Conservation (phyloP, 2,329 filamentous ascomycete species). For the Fusarium dlaminii region DNA sequence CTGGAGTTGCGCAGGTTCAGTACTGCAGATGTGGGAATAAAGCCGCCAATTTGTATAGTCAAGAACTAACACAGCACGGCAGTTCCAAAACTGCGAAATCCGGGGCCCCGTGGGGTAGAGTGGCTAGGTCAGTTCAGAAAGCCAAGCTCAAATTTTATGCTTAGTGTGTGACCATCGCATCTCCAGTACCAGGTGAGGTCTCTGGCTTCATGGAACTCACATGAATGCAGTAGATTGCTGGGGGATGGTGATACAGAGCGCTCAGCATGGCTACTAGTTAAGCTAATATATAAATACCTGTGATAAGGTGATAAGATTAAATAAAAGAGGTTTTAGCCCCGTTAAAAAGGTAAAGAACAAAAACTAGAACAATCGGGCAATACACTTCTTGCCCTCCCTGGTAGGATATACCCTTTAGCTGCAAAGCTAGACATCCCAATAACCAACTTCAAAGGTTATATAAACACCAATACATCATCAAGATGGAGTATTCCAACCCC, state of each 20-base stretch:
- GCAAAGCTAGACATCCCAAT: too few species aligned
- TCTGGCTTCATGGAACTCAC: neutral
- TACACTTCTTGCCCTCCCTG: too few species aligned
- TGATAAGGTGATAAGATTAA: too few species aligned
- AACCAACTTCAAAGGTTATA: too few species aligned
- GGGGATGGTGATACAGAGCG: too few species aligned
- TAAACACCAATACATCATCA: too few species aligned
- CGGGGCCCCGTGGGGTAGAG: conserved; percentile 14
- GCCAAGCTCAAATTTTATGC: neutral
- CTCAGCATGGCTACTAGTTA: too few species aligned
- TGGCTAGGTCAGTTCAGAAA: neutral
- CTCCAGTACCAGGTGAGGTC: neutral
- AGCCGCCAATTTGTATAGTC: neutral
- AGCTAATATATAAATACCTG: too few species aligned
- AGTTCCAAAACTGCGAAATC: conserved; percentile 33
- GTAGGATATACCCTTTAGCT: too few species aligned
- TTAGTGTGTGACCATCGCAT: neutral
- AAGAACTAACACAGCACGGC: neutral
- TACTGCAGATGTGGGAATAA: neutral
- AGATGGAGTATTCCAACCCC: neutral
- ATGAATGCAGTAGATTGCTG: neutral
- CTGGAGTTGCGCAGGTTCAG: neutral
- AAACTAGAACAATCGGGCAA: too few species aligned
- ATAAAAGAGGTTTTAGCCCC: too few species aligned
- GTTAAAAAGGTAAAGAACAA: too few species aligned